A percentile compares a stretch with the other conserved stretches of the same genome.
Conservation (phyloP, 495 filamentous ascomycete genomes). For the Mycothermus thermophilus region DNA sequence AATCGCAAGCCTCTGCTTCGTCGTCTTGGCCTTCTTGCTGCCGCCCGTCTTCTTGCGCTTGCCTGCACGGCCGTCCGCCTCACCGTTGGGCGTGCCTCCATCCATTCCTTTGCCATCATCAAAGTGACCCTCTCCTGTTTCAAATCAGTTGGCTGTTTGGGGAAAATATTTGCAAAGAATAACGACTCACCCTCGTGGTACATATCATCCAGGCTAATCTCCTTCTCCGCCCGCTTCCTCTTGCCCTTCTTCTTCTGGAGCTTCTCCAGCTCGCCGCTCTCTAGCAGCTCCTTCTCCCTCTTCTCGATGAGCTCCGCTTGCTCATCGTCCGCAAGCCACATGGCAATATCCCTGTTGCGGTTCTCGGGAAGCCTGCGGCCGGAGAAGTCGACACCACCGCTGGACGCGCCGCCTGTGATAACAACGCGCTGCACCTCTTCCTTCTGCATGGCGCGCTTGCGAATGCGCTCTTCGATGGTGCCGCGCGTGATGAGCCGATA, state of each 20-base stretch:
- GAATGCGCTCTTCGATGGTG: slow-evolving; percentile 96
- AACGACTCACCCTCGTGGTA: slow-evolving; percentile 81
- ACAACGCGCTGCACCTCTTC: slow-evolving; percentile 98
- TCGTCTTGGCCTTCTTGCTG: slow-evolving; percentile 82
- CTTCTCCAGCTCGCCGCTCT: slow-evolving; percentile 45
- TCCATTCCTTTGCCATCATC: slow-evolving; percentile 80
- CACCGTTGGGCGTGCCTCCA: slow-evolving; percentile 62
- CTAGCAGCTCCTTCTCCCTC: slow-evolving; percentile 69
- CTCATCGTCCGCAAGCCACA: slow-evolving; percentile 94
- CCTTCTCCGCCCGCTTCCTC: slow-evolving; percentile 28
- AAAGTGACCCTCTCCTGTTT: slow-evolving; percentile 79
- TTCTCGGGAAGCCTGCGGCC: slow-evolving; percentile 71
- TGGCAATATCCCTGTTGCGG: slow-evolving; percentile 85
- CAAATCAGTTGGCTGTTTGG: neutral
- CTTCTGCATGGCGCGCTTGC: slow-evolving; percentile 94
- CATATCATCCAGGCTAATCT: slow-evolving; percentile 84
- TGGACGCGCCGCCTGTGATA: slow-evolving; percentile 64
- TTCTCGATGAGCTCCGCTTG: slow-evolving; percentile 82
- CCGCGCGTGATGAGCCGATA: slow-evolving; percentile 94
- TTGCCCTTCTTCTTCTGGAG: slow-evolving; percentile 53
- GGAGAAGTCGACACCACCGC: slow-evolving; percentile 73
- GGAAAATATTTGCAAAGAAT: neutral
- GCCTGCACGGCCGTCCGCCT: slow-evolving; percentile 32
- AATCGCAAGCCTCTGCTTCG: slow-evolving; percentile 75
- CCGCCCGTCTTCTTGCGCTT: slow-evolving; percentile 40